Evolutionary conservation across 495 filamentous ascomycete species (phyloP).

Genomic region (Aspergillus diversus): DNA sequence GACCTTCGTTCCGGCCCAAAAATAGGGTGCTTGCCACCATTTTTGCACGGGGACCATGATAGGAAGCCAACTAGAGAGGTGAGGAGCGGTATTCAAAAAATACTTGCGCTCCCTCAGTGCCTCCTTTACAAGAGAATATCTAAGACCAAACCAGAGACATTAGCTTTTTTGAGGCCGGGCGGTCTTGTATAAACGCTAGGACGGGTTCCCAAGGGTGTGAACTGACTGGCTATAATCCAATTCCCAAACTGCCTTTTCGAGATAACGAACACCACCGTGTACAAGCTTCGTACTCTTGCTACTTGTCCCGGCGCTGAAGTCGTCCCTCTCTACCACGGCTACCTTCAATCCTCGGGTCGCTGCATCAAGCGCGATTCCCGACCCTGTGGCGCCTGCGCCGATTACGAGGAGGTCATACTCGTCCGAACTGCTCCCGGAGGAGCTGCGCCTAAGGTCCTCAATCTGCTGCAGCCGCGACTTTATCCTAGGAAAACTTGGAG

Average conservation of each 20-base stretch:
- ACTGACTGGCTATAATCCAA: conserved; percentile 87
- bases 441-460: conserved; percentile 49
- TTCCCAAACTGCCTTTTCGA: conserved; percentile 97
- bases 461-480: conserved; percentile 69
- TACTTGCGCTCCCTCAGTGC: conserved; percentile 95
- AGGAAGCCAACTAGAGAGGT: conserved; percentile 91
- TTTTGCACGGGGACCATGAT: conserved; percentile 97
- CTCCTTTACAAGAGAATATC: conserved; percentile 87
- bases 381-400: conserved; percentile 89
- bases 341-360: conserved; percentile 91
- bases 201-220: conserved; percentile 3
- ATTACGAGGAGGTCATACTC: conserved; percentile 89
- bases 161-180: conserved; percentile 2
- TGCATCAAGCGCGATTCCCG: conserved; percentile 92
- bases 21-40: conserved; percentile 98
- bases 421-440: conserved; percentile 28
- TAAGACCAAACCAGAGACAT: conserved; percentile 26
- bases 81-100: conserved; percentile 93
- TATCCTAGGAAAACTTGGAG: conserved; percentile 78
- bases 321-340: conserved; percentile 91
- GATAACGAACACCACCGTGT: conserved; percentile 92
- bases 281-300: conserved; percentile 98
- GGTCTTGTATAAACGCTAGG: neutral
- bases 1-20: conserved; percentile 93
- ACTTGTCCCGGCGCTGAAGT: conserved; percentile 92